Evolutionary conservation across 768 basidiomycete species (phyloP).

Genomic region (Lentinus brumalis): DNA sequence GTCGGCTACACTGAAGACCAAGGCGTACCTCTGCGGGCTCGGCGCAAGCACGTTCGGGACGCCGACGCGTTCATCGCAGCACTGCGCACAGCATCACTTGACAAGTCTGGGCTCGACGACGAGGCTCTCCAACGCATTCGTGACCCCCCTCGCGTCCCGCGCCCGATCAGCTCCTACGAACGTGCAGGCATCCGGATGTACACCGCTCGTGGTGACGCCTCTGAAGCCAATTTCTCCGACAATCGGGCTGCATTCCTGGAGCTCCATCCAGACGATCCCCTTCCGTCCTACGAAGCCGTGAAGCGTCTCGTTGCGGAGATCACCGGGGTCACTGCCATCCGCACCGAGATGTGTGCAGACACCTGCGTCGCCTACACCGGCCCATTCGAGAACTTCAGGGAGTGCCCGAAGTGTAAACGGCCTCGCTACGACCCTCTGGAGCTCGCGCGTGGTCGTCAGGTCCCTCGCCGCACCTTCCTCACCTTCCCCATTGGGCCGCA

Average conservation of each 20-base stretch:
- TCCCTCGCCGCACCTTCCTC: constrained; percentile 24
- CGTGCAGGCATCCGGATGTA: constrained; percentile 19
- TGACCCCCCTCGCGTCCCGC: neutral
- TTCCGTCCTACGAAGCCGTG: constrained; percentile 30
- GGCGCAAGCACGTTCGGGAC: too few relatives aligned
- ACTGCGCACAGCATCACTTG: neutral
- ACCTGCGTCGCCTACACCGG: constrained; percentile 45
- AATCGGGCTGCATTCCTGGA: constrained; percentile 27
- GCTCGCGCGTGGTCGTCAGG: constrained; percentile 19
- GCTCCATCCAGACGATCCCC: constrained; percentile 30
- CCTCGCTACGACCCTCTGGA: constrained; percentile 29
- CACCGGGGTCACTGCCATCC: too few relatives aligned
- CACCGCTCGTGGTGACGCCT: constrained; percentile 29
- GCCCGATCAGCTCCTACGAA: neutral
- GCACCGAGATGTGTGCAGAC: constrained; percentile 44
- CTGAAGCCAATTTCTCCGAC: constrained; percentile 34
- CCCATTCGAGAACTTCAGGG: constrained; percentile 30
- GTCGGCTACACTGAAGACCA: too few relatives aligned
- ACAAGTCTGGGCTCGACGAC: neutral
- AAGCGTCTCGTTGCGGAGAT: constrained; percentile 10
- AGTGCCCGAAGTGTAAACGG: constrained; percentile 26
- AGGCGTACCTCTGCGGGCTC: too few relatives aligned
- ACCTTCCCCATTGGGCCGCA: constrained; percentile 47
- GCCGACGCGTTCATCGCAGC: too few relatives aligned
- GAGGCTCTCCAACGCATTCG: neutral